phyloP scores from a whole-genome alignment of 2,329 filamentous ascomycete genomes.

The Ophiostoma montium region DNA sequence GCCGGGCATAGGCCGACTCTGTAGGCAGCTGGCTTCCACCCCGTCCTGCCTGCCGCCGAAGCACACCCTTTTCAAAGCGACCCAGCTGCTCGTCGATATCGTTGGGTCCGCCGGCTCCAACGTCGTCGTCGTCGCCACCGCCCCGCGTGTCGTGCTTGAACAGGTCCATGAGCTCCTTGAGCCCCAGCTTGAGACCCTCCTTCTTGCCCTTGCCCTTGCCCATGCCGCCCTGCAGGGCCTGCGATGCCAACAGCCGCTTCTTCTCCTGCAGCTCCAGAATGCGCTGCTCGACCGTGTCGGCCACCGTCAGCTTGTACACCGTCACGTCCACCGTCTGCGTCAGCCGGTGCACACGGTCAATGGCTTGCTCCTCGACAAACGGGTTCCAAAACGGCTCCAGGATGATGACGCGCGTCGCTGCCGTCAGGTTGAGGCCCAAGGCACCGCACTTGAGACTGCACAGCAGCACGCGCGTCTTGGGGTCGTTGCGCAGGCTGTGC shows the following conservation, averaged over 20 bases:
- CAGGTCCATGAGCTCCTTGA: constrained; percentile 85
- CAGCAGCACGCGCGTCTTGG: constrained; percentile 64
- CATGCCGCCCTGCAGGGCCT: constrained; percentile 72
- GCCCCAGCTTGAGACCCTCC: constrained; percentile 59
- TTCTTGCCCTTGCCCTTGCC: constrained; percentile 25
- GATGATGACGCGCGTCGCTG: constrained; percentile 84
- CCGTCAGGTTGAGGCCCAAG: constrained; percentile 84
- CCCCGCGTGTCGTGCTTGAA: constrained; percentile 51
- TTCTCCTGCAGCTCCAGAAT: constrained; percentile 91
- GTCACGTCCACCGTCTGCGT: constrained; percentile 91
- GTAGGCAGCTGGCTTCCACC: background rate
- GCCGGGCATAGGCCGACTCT: constrained; percentile 8
- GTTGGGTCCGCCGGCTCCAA: background rate
- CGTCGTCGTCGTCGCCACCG: background rate
- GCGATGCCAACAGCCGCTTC: constrained; percentile 81
- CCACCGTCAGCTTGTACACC: constrained; percentile 86
- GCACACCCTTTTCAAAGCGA: constrained; percentile 2
- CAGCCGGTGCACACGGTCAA: constrained; percentile 94
- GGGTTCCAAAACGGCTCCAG: constrained; percentile 99
- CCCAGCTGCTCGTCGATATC: background rate
- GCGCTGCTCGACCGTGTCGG: constrained; percentile 76
- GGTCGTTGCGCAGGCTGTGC: constrained; percentile 58
- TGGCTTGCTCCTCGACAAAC: constrained; percentile 97
- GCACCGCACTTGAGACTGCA: constrained; percentile 92
- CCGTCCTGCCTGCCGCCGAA: constrained; percentile 4